Percentiles rank a stretch among this genome's conserved stretches.
Evolutionary conservation across 768 basidiomycete species (phyloP).

Genomic region (Hypholoma fasciculare): DNA sequence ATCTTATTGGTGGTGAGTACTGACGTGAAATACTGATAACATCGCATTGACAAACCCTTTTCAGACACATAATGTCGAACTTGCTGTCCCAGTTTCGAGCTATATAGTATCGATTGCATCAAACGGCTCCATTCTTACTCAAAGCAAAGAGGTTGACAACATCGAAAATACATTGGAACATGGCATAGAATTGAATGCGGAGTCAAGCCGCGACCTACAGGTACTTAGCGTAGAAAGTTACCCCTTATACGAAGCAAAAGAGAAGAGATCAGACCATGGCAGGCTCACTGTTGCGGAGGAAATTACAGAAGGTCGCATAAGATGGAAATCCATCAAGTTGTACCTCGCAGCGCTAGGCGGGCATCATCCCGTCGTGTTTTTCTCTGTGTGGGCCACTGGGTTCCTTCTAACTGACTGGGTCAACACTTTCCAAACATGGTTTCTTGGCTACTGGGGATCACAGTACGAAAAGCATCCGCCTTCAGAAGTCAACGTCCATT

Average conservation of each 20-base stretch:
- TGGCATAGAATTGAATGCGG: background rate
- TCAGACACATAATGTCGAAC: constrained; percentile 46
- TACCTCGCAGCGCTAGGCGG: constrained; percentile 38
- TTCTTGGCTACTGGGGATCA: constrained; percentile 45
- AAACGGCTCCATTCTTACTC: constrained; percentile 50
- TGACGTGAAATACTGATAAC: background rate
- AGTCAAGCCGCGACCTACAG: background rate
- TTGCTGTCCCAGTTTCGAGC: constrained; percentile 48
- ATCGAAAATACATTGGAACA: too few species aligned
- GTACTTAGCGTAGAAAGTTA: too few species aligned
- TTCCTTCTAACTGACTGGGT: constrained; percentile 26
- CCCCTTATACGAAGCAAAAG: too few species aligned
- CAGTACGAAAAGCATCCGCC: constrained; percentile 36
- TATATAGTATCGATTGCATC: constrained; percentile 52
- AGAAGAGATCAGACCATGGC: constrained; percentile 27
- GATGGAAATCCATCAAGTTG: constrained; percentile 30
- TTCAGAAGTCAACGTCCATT: constrained; percentile 31
- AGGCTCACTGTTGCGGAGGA: constrained; percentile 66
- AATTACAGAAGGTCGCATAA: constrained; percentile 36
- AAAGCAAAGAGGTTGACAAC: constrained; percentile 27
- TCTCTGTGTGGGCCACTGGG: constrained; percentile 21
- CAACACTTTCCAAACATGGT: constrained; percentile 38
- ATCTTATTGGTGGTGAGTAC: constrained; percentile 68
- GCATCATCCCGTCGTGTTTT: constrained; percentile 33
- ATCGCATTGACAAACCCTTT: background rate